These are phyloP conservation scores for Dissophora ornata DNA, from an alignment of 192 early-diverging fungal genomes.

Conservation along the genomic window DNA sequence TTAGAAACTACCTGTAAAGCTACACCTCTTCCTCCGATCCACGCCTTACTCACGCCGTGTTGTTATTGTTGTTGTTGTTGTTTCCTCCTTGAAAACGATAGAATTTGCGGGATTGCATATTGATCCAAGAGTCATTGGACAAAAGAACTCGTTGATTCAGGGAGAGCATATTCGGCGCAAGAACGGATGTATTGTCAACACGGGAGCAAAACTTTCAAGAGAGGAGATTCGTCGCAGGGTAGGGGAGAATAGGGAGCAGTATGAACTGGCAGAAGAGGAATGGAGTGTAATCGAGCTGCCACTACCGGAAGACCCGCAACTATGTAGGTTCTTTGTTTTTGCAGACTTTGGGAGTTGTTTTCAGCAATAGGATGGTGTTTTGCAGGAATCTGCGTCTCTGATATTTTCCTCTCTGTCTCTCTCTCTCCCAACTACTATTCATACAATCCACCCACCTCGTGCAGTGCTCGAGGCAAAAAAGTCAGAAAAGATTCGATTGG, in stretches of 20 bases:
- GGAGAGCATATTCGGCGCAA: constrained; percentile 89
- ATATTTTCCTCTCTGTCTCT: constrained; percentile 5
- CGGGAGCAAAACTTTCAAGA: constrained; percentile 79
- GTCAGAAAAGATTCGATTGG: constrained; percentile 68
- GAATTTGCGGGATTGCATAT: constrained; percentile 96
- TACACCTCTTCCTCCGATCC: no score
- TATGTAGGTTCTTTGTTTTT: constrained; percentile 29
- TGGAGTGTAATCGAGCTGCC: constrained; percentile 82
- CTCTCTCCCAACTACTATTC: no score
- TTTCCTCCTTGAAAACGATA: constrained; percentile 12
- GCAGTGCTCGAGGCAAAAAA: constrained; percentile 72
- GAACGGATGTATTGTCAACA: constrained; percentile 95
- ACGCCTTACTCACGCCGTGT: no score
- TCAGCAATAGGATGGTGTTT: no score
- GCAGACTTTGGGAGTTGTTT: no score
- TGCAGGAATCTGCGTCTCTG: background rate
- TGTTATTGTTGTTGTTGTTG: no score
- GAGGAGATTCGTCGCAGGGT: constrained; percentile 80
- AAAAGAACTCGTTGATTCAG: constrained; percentile 84
- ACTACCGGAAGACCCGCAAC: constrained; percentile 66
- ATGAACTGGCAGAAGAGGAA: constrained; percentile 73
- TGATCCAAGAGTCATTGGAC: constrained; percentile 87
- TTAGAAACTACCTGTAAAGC: no score
- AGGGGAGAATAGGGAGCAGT: constrained; percentile 80
- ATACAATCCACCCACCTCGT: no score